phyloP scores from a whole-genome alignment of 805 yeast genomes.

The Blastobotrys robertii region DNA sequence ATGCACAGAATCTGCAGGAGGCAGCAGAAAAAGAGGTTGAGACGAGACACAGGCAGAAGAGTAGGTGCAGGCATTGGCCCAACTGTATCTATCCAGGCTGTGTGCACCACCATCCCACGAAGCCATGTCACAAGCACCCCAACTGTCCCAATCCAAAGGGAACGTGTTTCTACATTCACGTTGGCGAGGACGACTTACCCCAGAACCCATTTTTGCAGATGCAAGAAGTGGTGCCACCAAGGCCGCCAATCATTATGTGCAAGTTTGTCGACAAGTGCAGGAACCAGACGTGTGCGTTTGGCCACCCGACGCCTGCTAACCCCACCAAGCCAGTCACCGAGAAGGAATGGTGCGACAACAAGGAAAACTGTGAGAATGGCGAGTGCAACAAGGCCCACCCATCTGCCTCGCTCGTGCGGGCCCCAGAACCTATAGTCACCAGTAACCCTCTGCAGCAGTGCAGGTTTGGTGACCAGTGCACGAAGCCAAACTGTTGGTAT shows the following conservation, averaged over 20 bases:
- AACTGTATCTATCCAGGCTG: slow-evolving; percentile 36
- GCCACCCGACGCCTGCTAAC: slow-evolving; percentile 86
- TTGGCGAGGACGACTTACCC: slow-evolving; percentile 53
- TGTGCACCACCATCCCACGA: slow-evolving; percentile 71
- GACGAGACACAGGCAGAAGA: too few species aligned
- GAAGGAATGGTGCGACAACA: slow-evolving; percentile 64
- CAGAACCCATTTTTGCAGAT: slow-evolving; percentile 24
- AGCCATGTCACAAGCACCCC: slow-evolving; percentile 62
- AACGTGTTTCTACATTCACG: slow-evolving; percentile 74
- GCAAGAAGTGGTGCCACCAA: slow-evolving; percentile 47
- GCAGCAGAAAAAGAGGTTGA: too few species aligned
- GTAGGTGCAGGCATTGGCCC: slow-evolving; percentile 28
- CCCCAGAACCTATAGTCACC: slow-evolving; percentile 19
- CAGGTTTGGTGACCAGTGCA: slow-evolving; percentile 67
- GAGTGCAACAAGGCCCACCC: slow-evolving; percentile 73
- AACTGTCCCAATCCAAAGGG: slow-evolving; percentile 73
- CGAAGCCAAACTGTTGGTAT: slow-evolving; percentile 67
- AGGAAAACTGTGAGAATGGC: slow-evolving; percentile 51
- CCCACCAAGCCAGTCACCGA: slow-evolving; percentile 58
- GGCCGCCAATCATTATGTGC: slow-evolving; percentile 35
- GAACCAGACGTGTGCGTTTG: slow-evolving; percentile 75
- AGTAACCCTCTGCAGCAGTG: slow-evolving; percentile 70
- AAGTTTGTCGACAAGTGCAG: slow-evolving; percentile 69
- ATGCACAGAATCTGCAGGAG: not conserved
- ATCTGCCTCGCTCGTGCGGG: slow-evolving; percentile 46